A percentile compares a stretch with the other conserved stretches of the same genome.
Evolutionary conservation across 169 alveolate genomes (phyloP).

Genomic region (Plasmodium sp.): DNA sequence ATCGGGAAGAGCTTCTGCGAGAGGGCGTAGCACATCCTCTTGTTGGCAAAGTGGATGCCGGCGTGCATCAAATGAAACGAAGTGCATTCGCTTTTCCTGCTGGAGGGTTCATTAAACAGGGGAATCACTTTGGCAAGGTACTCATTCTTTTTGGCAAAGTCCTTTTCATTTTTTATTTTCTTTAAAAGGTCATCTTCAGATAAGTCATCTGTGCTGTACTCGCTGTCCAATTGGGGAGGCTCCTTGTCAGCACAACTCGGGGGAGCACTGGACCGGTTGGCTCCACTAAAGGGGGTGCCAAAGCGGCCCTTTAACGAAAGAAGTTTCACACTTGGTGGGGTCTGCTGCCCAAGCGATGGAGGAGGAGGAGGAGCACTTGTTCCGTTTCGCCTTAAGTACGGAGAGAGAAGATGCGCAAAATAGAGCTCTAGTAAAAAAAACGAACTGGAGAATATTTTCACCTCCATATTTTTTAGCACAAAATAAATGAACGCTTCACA

Average conservation of each 20-base stretch:
- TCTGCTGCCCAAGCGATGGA: not conserved
- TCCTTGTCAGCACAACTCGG: not conserved
- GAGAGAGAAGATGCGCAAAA: not conserved
- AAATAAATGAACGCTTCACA: slow-evolving; percentile 64
- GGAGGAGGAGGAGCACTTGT: not conserved
- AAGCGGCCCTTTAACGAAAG: not conserved
- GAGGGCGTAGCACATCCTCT: not conserved
- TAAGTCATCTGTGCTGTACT: slow-evolving; percentile 1
- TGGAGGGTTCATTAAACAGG: not conserved
- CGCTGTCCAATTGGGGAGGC: slow-evolving; percentile 4
- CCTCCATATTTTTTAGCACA: slow-evolving; percentile 20
- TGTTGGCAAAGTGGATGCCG: slow-evolving; percentile 47
- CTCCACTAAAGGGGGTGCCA: not conserved
- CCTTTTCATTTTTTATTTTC: slow-evolving; percentile 37
- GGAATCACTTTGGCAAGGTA: slow-evolving; percentile 42
- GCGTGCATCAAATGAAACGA: slow-evolving; percentile 7
- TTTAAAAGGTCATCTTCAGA: slow-evolving; percentile 29
- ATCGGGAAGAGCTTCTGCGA: slow-evolving; percentile 58
- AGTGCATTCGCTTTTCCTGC: slow-evolving; percentile 26
- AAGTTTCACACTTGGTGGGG: not conserved
- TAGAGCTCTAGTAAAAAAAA: slow-evolving; percentile 18
- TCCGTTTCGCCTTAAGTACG: not conserved
- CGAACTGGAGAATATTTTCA: not conserved
- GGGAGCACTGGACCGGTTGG: not conserved
- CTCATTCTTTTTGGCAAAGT: not conserved